Conservation (phyloP, 768 basidiomycete genomes). For the Cystobasidium tubakii region DNA sequence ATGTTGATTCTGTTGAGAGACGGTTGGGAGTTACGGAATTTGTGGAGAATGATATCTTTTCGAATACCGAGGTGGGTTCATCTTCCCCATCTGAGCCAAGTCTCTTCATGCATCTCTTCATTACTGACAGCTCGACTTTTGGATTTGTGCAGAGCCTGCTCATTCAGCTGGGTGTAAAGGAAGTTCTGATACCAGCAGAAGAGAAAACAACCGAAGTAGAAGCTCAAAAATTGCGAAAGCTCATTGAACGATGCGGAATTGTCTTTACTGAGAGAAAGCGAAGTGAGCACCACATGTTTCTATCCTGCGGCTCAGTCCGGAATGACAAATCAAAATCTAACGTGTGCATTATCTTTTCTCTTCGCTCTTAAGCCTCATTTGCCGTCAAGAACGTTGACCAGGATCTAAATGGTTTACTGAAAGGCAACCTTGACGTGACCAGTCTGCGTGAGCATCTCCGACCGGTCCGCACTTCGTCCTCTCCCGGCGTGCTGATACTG, state of each 20-base stretch:
- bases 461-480: background rate
- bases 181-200: conserved; percentile 67
- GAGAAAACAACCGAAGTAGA: conserved; percentile 58
- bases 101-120: background rate
- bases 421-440: conserved; percentile 52
- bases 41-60: conserved; percentile 88
- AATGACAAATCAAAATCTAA: no score
- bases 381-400: conserved; percentile 69
- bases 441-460: conserved; percentile 48
- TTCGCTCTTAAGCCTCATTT: conserved; percentile 70
- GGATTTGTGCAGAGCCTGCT: conserved; percentile 61
- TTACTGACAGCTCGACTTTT: background rate
- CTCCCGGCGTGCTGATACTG: background rate
- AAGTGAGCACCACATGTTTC: conserved; percentile 54
- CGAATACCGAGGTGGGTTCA: conserved; percentile 73
- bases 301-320: no score
- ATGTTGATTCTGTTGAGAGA: conserved; percentile 78
- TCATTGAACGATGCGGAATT: conserved; percentile 83
- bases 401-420: conserved; percentile 68
- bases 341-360: background rate
- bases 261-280: conserved; percentile 85
- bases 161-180: conserved; percentile 95
- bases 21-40: conserved; percentile 86
- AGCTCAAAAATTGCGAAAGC: conserved; percentile 63
- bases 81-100: background rate